phyloP scores from a whole-genome alignment of 1,139 yeast genomes.

The Saccharomycopsis phalli region DNA sequence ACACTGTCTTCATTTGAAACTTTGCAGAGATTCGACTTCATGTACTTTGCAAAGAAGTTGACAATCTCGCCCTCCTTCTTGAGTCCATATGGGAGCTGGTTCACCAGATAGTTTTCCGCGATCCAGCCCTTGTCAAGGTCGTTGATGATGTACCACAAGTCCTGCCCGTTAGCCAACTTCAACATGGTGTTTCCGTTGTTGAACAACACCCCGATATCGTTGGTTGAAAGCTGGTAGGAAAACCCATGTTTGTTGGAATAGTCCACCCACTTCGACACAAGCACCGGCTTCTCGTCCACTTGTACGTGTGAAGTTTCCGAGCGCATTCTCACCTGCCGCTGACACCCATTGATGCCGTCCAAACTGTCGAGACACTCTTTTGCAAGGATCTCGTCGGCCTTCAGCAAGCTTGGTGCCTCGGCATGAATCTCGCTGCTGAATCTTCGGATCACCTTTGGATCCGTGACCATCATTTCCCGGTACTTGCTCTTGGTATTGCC shows the following conservation, averaged over 20 bases:
- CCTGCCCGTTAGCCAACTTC: conserved; percentile 53
- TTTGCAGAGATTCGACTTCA: conserved; percentile 72
- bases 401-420: conserved; percentile 22
- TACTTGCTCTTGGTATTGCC: conserved; percentile 85
- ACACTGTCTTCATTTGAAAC: conserved; percentile 48
- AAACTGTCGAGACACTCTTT: conserved; percentile 36
- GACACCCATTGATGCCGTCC: conserved; percentile 35
- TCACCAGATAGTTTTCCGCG: conserved; percentile 50
- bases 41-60: conserved; percentile 74
- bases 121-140: conserved; percentile 66
- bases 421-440: conserved; percentile 25
- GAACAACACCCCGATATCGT: conserved; percentile 86
- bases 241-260: conserved; percentile 94
- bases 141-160: conserved; percentile 51
- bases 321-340: conserved; percentile 34
- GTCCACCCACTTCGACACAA: conserved; percentile 96
- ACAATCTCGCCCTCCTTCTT: conserved; percentile 72
- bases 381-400: conserved; percentile 32
- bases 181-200: conserved; percentile 76
- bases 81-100: conserved; percentile 51
- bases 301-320: conserved; percentile 26
- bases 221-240: conserved; percentile 84
- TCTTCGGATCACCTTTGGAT: conserved; percentile 24
- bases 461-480: conserved; percentile 47
- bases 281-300: conserved; percentile 50